Percentiles rank a stretch among this genome's conserved stretches.
Evolutionary conservation across 345 rosid genomes (phyloP).

Genomic region (Firmiana major): DNA sequence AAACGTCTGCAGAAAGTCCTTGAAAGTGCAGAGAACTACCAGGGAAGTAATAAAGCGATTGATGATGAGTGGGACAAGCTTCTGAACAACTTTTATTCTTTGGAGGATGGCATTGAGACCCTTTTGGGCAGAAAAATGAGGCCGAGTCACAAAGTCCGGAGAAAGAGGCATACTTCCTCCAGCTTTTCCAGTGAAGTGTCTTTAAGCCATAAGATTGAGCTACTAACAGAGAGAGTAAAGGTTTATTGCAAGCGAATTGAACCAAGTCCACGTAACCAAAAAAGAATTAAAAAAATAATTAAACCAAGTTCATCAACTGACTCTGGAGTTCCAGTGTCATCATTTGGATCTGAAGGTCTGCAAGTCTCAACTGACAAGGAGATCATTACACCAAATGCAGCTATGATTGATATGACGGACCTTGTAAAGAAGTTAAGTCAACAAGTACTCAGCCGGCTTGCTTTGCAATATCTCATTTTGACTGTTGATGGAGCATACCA

Average conservation of each 20-base stretch:
- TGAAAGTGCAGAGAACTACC: neutral
- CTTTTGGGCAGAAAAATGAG: neutral
- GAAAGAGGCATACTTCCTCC: neutral
- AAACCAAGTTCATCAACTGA: neutral
- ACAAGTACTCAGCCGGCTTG: neutral
- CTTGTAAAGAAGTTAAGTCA: conserved; percentile 2
- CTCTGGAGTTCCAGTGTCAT: no score
- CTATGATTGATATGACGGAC: neutral
- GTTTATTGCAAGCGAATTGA: neutral
- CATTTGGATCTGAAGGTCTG: neutral
- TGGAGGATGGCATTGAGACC: conserved; percentile 1
- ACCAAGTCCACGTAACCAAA: no score
- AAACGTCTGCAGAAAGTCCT: neutral
- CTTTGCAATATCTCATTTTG: conserved; percentile 1
- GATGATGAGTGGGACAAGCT: neutral
- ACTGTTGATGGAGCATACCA: neutral
- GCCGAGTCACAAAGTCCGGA: neutral
- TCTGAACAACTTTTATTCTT: neutral
- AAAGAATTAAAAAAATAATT: no score
- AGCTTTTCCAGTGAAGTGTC: neutral
- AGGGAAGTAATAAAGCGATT: neutral
- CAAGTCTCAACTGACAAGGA: neutral
- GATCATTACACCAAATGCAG: neutral
- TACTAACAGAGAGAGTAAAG: neutral
- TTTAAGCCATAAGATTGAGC: neutral